A percentile compares a stretch with the other conserved stretches of the same genome.
These are phyloP conservation scores for Solanum acaule DNA, from an alignment of 257 asterid genomes.

Conservation along the genomic window DNA sequence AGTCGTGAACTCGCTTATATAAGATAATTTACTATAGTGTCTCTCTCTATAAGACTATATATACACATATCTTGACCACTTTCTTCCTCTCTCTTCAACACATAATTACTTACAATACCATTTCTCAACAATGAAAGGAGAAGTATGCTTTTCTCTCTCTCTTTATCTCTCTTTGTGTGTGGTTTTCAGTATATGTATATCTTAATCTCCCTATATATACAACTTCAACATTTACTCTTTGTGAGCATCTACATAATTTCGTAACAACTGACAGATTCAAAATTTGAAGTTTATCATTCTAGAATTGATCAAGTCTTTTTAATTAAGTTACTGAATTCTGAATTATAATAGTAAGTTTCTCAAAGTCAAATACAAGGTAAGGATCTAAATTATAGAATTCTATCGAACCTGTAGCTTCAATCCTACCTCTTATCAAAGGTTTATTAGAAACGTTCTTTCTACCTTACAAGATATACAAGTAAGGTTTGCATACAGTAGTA, in stretches of 20 bases:
- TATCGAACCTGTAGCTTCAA: not conserved
- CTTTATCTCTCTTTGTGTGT: not conserved
- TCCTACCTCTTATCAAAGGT: not conserved
- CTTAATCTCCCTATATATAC: not conserved
- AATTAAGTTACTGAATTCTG: not conserved
- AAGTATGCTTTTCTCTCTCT: conserved; percentile 20
- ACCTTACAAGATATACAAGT: not conserved
- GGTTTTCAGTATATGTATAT: not conserved
- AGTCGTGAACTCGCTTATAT: no score
- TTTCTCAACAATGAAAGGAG: conserved; percentile 15
- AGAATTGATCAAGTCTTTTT: not conserved
- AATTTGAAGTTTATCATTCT: not conserved
- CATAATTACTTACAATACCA: not conserved
- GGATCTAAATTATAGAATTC: not conserved
- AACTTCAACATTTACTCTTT: not conserved
- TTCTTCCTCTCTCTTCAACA: not conserved
- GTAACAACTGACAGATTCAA: not conserved
- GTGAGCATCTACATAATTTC: not conserved
- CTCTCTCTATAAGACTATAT: not conserved
- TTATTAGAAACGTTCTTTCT: not conserved
- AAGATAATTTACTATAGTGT: not conserved
- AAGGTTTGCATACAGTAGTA: rapidly evolving
- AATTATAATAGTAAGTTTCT: not conserved
- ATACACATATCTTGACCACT: not conserved
- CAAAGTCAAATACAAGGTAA: not conserved